Evolutionary conservation across 148 eudicot species (phyloP), one percentile per base, ranked within the genome.

Genomic region (Rhododendron mucronatum): DNA sequence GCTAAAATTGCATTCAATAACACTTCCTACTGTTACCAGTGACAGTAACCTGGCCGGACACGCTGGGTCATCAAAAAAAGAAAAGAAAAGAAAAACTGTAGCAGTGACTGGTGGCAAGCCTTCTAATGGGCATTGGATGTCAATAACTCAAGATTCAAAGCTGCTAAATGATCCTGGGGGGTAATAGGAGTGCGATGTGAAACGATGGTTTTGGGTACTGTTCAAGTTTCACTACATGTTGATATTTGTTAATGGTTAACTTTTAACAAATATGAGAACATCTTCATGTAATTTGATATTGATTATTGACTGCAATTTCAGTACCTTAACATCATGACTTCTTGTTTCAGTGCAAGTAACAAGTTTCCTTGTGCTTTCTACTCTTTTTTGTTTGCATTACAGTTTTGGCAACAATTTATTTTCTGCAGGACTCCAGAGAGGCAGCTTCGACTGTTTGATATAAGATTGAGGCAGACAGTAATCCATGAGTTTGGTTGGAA

Each of bases 401-500:
- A 47, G 50, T 86, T 71, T 45, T 41, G 16, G 50, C 50, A 39
- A 83, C 63, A 45, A 78, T 82, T 55, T 85, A 12, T 77, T 26
- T 59, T 83, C 30, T 92, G 82, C 93, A 97, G 99, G 92, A 90
- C 98, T 79, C 95, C 98, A 16, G 93, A 90, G 87, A 90, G 89
- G 87, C 99, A 97, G 91, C 98, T 97, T 82, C 93, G 98, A 10
- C 82, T 97, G 84, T 95, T 87, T 83, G 99, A 97, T 84, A 90
- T 93, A 59, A 88, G 99, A 86, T 65, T 94, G 86, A 91, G 98
- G 86, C 89, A 92, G 76, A 87, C 91, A 73, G 99, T 95, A 88
- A 86, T 95, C 55, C 99, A 97, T 78, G 87, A 93, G 37, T 93
- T 94, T 69, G 99, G 99, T n/a, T 97, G 98, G 98, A 94, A 92